Evolutionary conservation across 2,329 filamentous ascomycete genomes (phyloP).

Genomic region (Cytospora piceicola): DNA sequence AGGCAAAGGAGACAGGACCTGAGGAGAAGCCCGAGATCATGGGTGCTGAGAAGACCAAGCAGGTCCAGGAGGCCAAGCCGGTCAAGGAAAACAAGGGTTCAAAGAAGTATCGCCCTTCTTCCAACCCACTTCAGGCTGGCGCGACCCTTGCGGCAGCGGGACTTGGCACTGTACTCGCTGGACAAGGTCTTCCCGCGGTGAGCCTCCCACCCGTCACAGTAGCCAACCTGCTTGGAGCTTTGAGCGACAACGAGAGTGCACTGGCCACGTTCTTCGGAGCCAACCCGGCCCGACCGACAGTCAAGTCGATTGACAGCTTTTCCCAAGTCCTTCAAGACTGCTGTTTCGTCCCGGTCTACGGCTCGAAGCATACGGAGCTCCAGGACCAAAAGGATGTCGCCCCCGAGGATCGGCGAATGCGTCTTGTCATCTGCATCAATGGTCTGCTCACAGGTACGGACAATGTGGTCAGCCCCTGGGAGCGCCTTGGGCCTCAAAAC

Average conservation of each 20-base stretch:
- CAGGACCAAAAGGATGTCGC: conserved; percentile 56
- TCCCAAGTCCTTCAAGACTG: conserved; percentile 87
- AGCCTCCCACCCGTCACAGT: conserved; percentile 75
- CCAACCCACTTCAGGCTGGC: conserved; percentile 53
- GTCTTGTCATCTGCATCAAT: conserved; percentile 80
- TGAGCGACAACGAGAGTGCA: conserved; percentile 78
- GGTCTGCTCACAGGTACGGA: conserved; percentile 78
- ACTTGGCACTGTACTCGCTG: conserved; percentile 75
- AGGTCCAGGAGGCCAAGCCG: conserved; percentile 58
- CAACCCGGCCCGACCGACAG: conserved; percentile 82
- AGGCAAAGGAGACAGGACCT: conserved; percentile 8
- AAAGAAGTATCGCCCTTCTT: conserved; percentile 69
- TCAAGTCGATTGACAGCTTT: conserved; percentile 87
- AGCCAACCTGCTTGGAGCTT: conserved; percentile 76
- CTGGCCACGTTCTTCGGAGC: conserved; percentile 89
- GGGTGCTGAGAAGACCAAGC: conserved; percentile 58
- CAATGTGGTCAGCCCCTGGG: conserved; percentile 79
- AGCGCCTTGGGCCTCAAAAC: conserved; percentile 69
- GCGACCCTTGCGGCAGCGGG: conserved; percentile 75
- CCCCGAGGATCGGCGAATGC: conserved; percentile 67
- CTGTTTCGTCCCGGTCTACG: conserved; percentile 76
- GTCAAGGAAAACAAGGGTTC: conserved; percentile 65
- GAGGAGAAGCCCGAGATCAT: conserved; percentile 48
- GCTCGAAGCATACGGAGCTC: conserved; percentile 43
- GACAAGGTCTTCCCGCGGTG: conserved; percentile 52